phyloP scores from a whole-genome alignment of 2,329 filamentous ascomycete species.

The Stagonosporopsis rhizophila region DNA sequence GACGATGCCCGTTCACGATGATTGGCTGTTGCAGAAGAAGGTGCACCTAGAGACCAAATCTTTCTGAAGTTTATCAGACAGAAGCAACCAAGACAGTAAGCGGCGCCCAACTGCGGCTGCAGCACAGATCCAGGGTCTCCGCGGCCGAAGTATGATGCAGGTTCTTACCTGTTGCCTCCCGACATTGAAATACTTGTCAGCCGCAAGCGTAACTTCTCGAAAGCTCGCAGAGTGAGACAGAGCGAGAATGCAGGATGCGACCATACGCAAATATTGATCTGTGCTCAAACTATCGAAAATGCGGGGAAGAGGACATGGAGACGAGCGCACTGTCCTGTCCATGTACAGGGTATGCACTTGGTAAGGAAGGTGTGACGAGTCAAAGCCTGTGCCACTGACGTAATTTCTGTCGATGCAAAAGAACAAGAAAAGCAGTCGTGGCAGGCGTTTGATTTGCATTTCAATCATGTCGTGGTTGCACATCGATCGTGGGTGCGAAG shows the following conservation, averaged over 20 bases:
- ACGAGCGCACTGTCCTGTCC: neutral
- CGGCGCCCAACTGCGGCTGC: neutral
- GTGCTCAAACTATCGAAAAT: neutral
- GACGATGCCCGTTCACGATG: neutral
- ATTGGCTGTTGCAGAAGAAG: slow-evolving; percentile 1
- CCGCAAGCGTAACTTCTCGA: neutral
- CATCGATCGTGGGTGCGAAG: neutral
- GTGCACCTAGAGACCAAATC: neutral
- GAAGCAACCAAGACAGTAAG: neutral
- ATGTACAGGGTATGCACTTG: neutral
- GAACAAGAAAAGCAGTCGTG: neutral
- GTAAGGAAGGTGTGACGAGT: slow-evolving; percentile 9
- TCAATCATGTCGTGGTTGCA: neutral
- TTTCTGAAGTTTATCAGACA: no score
- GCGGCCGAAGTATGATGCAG: neutral
- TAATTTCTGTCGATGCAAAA: neutral
- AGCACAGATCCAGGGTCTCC: neutral
- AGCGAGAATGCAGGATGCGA: neutral
- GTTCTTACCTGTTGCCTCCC: neutral
- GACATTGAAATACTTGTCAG: neutral
- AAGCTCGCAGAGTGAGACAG: neutral
- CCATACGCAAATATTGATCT: neutral
- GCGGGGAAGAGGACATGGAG: neutral
- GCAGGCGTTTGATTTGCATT: neutral
- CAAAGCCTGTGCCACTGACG: neutral